Evolutionary conservation across 768 basidiomycete genomes (phyloP), one percentile per base, ranked within the genome.

Genomic region (Podaxis sp.): DNA sequence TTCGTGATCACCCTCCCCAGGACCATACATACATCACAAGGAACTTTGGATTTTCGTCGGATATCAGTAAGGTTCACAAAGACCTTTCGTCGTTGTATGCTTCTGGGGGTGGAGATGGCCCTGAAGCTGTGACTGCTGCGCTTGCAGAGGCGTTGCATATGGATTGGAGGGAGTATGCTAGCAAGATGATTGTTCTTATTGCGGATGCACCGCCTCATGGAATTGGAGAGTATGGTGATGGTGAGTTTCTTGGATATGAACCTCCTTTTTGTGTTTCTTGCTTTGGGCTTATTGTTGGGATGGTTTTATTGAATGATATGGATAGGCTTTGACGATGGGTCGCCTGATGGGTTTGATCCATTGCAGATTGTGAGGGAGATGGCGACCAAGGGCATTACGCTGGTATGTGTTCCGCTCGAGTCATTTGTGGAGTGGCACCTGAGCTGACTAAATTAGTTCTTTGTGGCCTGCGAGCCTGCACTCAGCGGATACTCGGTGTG

Each of bases 121-220:
- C 96, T 0, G 96, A 99, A 74, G 96, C 96, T 13, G 93, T 98
- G 64, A 99, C 96, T 0, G 95, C 96, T 2, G 96, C 90, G 17
- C 77, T 99, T 72, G 88, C 86, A 0, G 95, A 96, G 71, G 89
- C 89, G 8, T 69, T 95, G 70, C 86, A 87, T 58, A 91, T 99
- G 87, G 90, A 94, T 11, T 99, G 96, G 96, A 82, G 96, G 69
- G 81, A 83, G 54, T 76, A 84, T 51, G 91, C 96, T 28, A 93
- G 90, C 72, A 98, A 93, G 81, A 98, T 99, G 94, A 84, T 95
- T 56, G 95, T 99, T 4, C 84, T 98, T 69, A 95, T 98, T 70
- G 95, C 96, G 17, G 96, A 99, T 80, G 96, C 96, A 0, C 96
- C 96, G 40, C 95, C 96, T 15, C 96, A 99, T 77, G 96, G 96